These are phyloP conservation scores for Lipomyces sp. DNA, from an alignment of 805 yeast genomes.

Conservation along the genomic window DNA sequence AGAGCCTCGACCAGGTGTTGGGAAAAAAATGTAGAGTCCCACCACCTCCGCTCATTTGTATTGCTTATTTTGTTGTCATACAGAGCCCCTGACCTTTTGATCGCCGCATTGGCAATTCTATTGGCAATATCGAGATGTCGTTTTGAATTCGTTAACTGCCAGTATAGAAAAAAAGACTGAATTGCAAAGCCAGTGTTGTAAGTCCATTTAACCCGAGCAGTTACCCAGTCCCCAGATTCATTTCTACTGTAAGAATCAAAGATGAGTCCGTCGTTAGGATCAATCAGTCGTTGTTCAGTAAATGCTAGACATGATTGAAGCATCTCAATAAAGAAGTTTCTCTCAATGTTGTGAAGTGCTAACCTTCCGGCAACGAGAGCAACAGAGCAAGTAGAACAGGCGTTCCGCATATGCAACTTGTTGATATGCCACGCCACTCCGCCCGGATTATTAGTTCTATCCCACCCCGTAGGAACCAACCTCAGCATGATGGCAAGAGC, in stretches of 20 bases:
- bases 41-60: constrained; percentile 52
- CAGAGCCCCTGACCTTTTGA: no score
- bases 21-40: constrained; percentile 36
- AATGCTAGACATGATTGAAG: no score
- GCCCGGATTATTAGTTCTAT: constrained; percentile 49
- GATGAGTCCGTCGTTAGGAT: no score
- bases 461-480: constrained; percentile 65
- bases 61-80: constrained; percentile 46
- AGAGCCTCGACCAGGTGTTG: constrained; percentile 5
- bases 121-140: no score
- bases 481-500: constrained; percentile 54
- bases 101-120: no score
- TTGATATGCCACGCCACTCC: constrained; percentile 68
- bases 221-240: constrained; percentile 50
- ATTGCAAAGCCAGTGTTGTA: constrained; percentile 44
- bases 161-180: constrained; percentile 49
- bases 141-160: constrained; percentile 40
- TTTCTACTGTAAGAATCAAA: no score
- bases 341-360: no score
- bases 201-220: background rate
- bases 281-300: no score
- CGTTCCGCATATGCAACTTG: constrained; percentile 52
- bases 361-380: no score
- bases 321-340: no score
- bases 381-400: constrained; percentile 63